Conservation (phyloP, 164 flowering plant species). For the Magnolia officinalis region DNA sequence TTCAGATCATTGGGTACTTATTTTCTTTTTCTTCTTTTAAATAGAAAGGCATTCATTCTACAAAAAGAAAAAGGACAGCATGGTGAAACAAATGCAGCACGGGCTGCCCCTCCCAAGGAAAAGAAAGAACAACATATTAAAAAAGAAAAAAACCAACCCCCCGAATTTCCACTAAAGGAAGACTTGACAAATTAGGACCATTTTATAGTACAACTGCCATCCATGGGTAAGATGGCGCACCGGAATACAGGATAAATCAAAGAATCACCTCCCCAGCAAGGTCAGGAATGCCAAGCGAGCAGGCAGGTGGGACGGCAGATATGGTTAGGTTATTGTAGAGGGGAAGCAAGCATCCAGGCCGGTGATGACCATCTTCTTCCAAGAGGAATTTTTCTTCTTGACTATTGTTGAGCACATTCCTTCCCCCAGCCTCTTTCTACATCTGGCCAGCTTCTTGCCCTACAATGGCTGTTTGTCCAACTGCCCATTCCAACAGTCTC, state of each 20-base stretch:
- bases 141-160: background rate
- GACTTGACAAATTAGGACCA: constrained; percentile 7
- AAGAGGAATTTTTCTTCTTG: too few species aligned
- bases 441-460: background rate
- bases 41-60: constrained; percentile 12
- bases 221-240: constrained; percentile 6
- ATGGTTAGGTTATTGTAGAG: constrained; percentile 6
- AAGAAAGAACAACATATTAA: background rate
- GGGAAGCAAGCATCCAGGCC: background rate
- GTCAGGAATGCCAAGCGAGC: background rate
- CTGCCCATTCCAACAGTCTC: background rate
- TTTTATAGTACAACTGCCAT: constrained; percentile 11
- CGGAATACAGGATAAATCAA: constrained; percentile 17
- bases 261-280: constrained; percentile 9
- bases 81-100: constrained; percentile 5
- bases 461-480: background rate
- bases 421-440: background rate
- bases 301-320: background rate
- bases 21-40: constrained; percentile 13
- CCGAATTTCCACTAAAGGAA: constrained; percentile 6
- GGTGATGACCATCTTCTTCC: background rate
- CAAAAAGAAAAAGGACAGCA: constrained; percentile 13
- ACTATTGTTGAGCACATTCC: background rate
- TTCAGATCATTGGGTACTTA: background rate
- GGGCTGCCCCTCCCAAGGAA: constrained; percentile 10